Conservation (phyloP, 2,329 filamentous ascomycete species). For the Dactylonectria macrodidyma region DNA sequence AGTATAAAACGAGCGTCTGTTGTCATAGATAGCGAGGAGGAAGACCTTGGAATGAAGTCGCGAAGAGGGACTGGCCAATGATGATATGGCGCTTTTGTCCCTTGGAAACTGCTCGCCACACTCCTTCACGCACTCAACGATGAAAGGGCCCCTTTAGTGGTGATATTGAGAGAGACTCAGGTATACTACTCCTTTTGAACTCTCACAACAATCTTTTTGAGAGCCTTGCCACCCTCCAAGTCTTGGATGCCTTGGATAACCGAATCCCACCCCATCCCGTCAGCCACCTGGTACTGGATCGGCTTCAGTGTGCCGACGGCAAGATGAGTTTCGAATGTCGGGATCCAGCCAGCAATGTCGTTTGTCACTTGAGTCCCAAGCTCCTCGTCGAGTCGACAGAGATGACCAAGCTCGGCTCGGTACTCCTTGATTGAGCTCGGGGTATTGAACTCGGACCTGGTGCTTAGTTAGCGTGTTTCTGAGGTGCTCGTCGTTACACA, state of each 20-base stretch:
- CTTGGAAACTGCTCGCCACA: too few relatives aligned
- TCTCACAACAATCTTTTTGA: conserved; percentile 48
- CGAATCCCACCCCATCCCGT: conserved; percentile 46
- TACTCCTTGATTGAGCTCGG: conserved; percentile 43
- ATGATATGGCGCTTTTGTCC: not conserved
- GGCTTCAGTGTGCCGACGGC: conserved; percentile 42
- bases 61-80: too few relatives aligned
- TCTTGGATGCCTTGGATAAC: conserved; percentile 42
- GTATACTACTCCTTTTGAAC: conserved; percentile 26
- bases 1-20: too few relatives aligned
- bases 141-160: not conserved
- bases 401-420: conserved; percentile 43
- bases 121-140: not conserved
- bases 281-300: conserved; percentile 40
- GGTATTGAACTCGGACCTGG: conserved; percentile 44
- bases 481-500: not conserved
- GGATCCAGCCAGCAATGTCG: conserved; percentile 34
- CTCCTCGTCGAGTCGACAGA: conserved; percentile 40
- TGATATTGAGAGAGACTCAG: not conserved
- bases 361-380: conserved; percentile 36
- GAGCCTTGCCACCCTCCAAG: conserved; percentile 38
- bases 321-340: conserved; percentile 43
- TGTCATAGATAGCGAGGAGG: too few relatives aligned
- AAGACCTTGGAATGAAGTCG: too few relatives aligned
- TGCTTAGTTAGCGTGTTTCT: not conserved